Evolutionary conservation across 2,329 filamentous ascomycete species (phyloP).

Genomic region (Nothophoma quercina): DNA sequence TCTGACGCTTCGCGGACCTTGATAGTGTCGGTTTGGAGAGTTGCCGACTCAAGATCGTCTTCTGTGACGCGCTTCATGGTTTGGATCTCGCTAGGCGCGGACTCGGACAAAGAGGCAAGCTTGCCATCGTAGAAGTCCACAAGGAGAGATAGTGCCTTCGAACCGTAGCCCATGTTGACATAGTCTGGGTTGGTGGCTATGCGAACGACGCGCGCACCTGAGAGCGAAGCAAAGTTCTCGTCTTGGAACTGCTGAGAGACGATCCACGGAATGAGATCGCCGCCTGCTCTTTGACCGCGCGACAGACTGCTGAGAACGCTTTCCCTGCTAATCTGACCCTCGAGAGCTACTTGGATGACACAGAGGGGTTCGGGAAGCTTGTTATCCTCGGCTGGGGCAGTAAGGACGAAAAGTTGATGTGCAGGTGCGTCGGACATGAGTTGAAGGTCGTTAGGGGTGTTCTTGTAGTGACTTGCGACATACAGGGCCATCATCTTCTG

Average conservation of each 20-base stretch:
- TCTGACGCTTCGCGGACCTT: constrained; percentile 87
- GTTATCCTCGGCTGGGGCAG: constrained; percentile 80
- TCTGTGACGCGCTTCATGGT: constrained; percentile 82
- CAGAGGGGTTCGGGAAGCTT: constrained; percentile 91
- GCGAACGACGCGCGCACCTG: constrained; percentile 88
- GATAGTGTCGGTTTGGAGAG: constrained; percentile 84
- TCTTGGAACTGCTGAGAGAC: constrained; percentile 99
- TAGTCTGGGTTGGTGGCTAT: constrained; percentile 98
- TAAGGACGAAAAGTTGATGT: constrained; percentile 93
- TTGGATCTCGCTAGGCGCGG: constrained; percentile 61
- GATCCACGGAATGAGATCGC: constrained; percentile 96
- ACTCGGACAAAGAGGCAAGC: constrained; percentile 83
- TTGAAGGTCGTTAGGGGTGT: constrained; percentile 96
- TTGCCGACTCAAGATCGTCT: constrained; percentile 76
- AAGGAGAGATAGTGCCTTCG: constrained; percentile 84
- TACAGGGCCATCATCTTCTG: constrained; percentile 99
- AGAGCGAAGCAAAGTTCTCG: constrained; percentile 91
- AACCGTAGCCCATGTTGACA: constrained; percentile 89
- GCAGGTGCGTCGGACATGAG: constrained; percentile 98
- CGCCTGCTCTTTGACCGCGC: constrained; percentile 85
- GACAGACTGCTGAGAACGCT: constrained; percentile 91
- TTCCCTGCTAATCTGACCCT: constrained; percentile 92
- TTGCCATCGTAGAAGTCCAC: constrained; percentile 95
- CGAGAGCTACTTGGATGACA: constrained; percentile 91
- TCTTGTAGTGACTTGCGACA: constrained; percentile 97